A percentile compares a stretch with the other conserved stretches of the same genome.
Evolutionary conservation across 2,329 filamentous ascomycete genomes (phyloP).

Genomic region (Apiospora hydei): DNA sequence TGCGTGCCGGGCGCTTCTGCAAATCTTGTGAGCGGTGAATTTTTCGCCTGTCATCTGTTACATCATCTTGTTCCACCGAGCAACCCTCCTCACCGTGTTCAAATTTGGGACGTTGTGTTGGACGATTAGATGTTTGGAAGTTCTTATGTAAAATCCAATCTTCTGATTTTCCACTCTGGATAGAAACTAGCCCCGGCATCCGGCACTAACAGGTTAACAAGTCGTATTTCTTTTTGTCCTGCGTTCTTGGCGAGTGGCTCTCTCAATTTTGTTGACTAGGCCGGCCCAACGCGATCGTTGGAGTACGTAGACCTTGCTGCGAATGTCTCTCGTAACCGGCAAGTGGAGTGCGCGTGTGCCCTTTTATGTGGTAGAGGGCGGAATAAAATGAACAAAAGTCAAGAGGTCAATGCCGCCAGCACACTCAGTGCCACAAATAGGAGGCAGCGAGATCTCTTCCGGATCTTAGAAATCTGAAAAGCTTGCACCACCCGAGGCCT

Average conservation of each 20-base stretch:
- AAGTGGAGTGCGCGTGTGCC: neutral
- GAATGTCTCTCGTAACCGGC: neutral
- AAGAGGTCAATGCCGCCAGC: neutral
- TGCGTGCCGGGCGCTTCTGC: neutral
- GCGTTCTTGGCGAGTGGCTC: conserved; percentile 1
- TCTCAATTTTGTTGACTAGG: neutral
- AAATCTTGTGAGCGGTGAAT: conserved; percentile 5
- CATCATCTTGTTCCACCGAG: conserved; percentile 7
- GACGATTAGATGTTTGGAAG: neutral
- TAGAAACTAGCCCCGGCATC: neutral
- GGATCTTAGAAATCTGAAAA: conserved; percentile 6
- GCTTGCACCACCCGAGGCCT: neutral
- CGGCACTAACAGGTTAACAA: neutral
- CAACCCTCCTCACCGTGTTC: neutral
- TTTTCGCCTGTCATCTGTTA: neutral
- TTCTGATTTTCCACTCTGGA: conserved; percentile 8
- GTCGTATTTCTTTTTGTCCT: neutral
- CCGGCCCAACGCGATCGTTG: neutral
- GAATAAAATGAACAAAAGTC: neutral
- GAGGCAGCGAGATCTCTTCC: neutral
- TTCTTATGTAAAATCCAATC: conserved; percentile 16
- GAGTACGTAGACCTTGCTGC: neutral
- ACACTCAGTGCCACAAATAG: conserved; percentile 7
- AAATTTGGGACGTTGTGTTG: conserved; percentile 8
- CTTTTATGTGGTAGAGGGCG: neutral